Evolutionary conservation across 768 basidiomycete genomes (phyloP).

Genomic region (Amanita muscaria): DNA sequence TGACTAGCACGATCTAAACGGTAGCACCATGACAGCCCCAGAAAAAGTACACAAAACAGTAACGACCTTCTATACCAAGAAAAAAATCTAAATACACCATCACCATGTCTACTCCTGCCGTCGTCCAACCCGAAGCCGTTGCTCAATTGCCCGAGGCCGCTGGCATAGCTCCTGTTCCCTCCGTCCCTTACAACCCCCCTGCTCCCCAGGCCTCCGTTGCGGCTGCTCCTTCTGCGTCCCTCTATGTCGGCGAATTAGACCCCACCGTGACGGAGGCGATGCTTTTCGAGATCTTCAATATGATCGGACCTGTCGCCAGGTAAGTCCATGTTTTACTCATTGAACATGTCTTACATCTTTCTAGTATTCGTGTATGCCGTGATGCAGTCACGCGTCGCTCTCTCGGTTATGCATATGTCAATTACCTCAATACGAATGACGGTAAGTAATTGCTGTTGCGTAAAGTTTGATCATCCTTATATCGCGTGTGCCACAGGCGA

Average conservation of each 20-base stretch:
- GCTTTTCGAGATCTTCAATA: constrained; percentile 99
- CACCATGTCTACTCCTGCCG: constrained; percentile 50
- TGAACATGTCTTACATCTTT: constrained; percentile 6
- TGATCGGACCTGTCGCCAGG: constrained; percentile 99
- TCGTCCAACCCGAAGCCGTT: constrained; percentile 44
- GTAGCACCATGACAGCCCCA: constrained; percentile 33
- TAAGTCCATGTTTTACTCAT: constrained; percentile 26
- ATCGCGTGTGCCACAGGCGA: constrained; percentile 49
- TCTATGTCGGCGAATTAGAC: constrained; percentile 99
- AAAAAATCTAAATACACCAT: constrained; percentile 32
- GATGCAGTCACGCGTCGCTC: constrained; percentile 99
- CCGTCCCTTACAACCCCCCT: constrained; percentile 52
- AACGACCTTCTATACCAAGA: constrained; percentile 67
- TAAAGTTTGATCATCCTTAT: constrained; percentile 6
- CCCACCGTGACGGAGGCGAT: constrained; percentile 97
- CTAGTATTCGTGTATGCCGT: constrained; percentile 96
- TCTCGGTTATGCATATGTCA: constrained; percentile 99
- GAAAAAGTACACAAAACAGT: constrained; percentile 89
- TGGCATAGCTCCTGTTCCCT: constrained; percentile 35
- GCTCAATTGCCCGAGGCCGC: constrained; percentile 42
- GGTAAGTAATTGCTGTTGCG: constrained; percentile 40
- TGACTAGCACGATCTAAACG: constrained; percentile 10
- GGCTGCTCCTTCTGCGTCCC: constrained; percentile 78
- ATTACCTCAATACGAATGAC: constrained; percentile 92
- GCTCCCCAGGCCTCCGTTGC: constrained; percentile 44